Conservation (phyloP, 495 filamentous ascomycete genomes). For the Pyronema domesticum region DNA sequence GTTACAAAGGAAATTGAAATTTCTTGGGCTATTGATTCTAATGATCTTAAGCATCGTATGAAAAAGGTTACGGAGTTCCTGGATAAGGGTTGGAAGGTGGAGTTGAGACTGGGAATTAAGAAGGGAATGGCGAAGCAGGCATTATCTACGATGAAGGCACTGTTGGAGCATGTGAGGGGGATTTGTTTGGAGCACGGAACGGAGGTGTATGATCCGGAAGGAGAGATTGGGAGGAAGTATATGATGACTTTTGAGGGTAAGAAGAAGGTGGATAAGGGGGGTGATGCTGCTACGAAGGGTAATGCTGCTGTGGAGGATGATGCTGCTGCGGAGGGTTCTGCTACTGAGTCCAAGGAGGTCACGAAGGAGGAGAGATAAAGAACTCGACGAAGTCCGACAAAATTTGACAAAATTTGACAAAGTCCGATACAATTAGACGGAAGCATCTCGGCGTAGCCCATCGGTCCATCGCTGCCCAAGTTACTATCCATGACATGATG, state of each 20-base stretch:
- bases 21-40: slow-evolving; percentile 47
- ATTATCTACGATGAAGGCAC: slow-evolving; percentile 52
- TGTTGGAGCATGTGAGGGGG: slow-evolving; percentile 7
- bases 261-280: background rate
- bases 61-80: slow-evolving; percentile 37
- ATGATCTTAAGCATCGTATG: slow-evolving; percentile 40
- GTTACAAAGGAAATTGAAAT: slow-evolving; percentile 42
- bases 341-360: background rate
- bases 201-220: slow-evolving; percentile 13
- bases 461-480: too few species aligned
- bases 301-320: background rate
- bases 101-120: slow-evolving; percentile 41
- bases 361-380: background rate
- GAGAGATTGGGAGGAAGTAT: slow-evolving; percentile 11
- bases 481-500: too few species aligned
- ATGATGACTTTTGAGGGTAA: slow-evolving; percentile 14
- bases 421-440: too few species aligned
- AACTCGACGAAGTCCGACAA: too few species aligned
- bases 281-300: background rate
- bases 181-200: slow-evolving; percentile 4
- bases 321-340: background rate
- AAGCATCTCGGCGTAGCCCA: too few species aligned
- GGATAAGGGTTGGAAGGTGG: slow-evolving; percentile 38
- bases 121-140: slow-evolving; percentile 87
- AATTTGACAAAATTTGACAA: too few species aligned